phyloP scores from a whole-genome alignment of 495 filamentous ascomycete genomes.

The Tuber borchii region DNA sequence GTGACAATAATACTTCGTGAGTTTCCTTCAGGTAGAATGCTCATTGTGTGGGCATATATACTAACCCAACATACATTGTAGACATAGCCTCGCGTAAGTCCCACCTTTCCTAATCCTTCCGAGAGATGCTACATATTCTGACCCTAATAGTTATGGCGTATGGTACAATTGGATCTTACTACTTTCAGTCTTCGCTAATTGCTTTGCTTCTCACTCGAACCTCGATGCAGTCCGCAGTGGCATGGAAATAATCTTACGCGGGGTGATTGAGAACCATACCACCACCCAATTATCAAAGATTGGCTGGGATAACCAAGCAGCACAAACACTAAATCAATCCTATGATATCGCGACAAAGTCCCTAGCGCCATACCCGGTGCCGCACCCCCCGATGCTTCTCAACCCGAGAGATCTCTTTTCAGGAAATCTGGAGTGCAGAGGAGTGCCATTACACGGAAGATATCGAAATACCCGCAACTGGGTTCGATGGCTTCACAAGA shows the following conservation, averaged over 20 bases:
- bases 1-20: conserved; percentile 38
- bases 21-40: neutral
- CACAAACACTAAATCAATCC: conserved; percentile 14
- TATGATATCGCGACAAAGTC: conserved; percentile 20
- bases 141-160: conserved; percentile 30
- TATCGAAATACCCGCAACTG: conserved; percentile 36
- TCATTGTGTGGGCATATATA: conserved; percentile 8
- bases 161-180: conserved; percentile 41
- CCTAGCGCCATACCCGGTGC: conserved; percentile 11
- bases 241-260: conserved; percentile 31
- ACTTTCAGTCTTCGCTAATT: conserved; percentile 39
- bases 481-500: conserved; percentile 35
- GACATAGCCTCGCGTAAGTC: conserved; percentile 38
- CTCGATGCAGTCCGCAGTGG: conserved; percentile 38
- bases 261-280: conserved; percentile 31
- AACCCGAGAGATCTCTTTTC: conserved; percentile 13
- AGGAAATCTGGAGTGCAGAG: conserved; percentile 24
- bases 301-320: conserved; percentile 30
- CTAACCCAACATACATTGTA: conserved; percentile 21
- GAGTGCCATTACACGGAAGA: conserved; percentile 26
- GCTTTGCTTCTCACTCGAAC: conserved; percentile 39
- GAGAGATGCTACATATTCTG: neutral
- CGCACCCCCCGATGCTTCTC: conserved; percentile 21
- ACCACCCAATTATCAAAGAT: conserved; percentile 14
- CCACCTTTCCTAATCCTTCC: neutral